Percentiles rank a stretch among this genome's conserved stretches.
phyloP scores from a whole-genome alignment of 257 asterid genomes.

The Petunia secreta region DNA sequence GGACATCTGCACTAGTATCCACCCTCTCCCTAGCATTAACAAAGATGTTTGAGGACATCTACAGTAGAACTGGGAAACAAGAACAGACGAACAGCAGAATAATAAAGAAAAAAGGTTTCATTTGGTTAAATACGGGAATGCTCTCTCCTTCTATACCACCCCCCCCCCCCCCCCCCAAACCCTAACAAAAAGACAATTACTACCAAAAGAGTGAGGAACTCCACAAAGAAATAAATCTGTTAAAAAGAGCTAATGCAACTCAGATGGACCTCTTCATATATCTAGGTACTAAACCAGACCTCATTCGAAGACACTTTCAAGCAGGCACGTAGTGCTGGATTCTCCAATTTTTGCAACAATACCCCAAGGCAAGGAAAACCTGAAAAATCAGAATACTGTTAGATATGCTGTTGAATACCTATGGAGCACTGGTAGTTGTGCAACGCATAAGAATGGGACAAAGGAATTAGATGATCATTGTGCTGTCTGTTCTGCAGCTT shows the following conservation, averaged over 20 bases:
- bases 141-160: neutral
- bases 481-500: neutral
- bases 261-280: neutral
- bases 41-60: constrained; percentile 7
- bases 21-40: neutral
- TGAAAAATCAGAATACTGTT: constrained; percentile 38
- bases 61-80: neutral
- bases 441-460: neutral
- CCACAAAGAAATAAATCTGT: constrained; percentile 5
- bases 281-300: constrained; percentile 49
- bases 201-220: neutral
- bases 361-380: constrained; percentile 98
- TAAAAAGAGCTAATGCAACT: constrained; percentile 16
- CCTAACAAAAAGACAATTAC: neutral
- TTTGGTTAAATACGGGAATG: neutral
- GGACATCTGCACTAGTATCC: neutral
- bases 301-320: constrained; percentile 80
- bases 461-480: neutral
- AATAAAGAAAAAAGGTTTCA: constrained; percentile 2
- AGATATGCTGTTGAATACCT: constrained; percentile 13
- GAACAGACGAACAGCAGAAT: neutral
- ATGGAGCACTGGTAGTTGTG: constrained; percentile 18
- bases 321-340: constrained; percentile 95
- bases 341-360: constrained; percentile 91
- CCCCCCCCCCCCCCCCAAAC: neutral